These are phyloP conservation scores for Incumbomyces lentus DNA, from an alignment of 2,329 filamentous ascomycete species.

Conservation along the genomic window DNA sequence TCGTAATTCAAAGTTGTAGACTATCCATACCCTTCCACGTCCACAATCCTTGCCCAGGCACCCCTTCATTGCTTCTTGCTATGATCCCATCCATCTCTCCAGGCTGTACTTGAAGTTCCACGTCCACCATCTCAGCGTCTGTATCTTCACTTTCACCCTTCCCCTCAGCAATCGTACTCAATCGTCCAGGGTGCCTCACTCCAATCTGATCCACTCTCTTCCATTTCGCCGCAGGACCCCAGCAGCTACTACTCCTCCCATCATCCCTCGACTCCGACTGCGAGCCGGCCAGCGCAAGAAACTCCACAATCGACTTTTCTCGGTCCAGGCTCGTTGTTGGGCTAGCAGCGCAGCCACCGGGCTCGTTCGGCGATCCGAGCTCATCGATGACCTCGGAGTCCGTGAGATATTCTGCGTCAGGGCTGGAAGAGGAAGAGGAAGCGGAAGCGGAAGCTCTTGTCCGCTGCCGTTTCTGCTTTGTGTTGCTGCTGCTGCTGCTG, in stretches of 20 bases:
- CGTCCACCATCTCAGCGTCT: constrained; percentile 1
- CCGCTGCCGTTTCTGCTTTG: too few relatives aligned
- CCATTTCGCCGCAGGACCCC: neutral
- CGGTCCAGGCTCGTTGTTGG: too few relatives aligned
- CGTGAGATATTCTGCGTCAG: too few relatives aligned
- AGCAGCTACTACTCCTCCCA: neutral
- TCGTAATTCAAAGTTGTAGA: neutral
- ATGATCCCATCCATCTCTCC: neutral
- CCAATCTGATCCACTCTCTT: neutral
- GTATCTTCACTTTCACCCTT: neutral
- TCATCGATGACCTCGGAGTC: too few relatives aligned
- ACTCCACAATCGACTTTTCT: too few relatives aligned
- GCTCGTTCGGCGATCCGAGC: too few relatives aligned
- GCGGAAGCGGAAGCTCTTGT: too few relatives aligned
- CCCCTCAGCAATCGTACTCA: neutral
- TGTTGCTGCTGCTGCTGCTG: too few relatives aligned
- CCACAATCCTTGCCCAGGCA: neutral
- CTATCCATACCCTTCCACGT: constrained; percentile 1
- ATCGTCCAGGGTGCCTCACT: neutral
- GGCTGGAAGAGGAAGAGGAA: too few relatives aligned
- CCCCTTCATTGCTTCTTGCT: neutral
- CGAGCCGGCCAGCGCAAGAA: too few relatives aligned
- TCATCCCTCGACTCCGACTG: neutral
- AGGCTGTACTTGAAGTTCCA: neutral
- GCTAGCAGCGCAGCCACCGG: too few relatives aligned